Evolutionary conservation across 441 rosid genomes (phyloP).

Genomic region (Melastoma candidum): DNA sequence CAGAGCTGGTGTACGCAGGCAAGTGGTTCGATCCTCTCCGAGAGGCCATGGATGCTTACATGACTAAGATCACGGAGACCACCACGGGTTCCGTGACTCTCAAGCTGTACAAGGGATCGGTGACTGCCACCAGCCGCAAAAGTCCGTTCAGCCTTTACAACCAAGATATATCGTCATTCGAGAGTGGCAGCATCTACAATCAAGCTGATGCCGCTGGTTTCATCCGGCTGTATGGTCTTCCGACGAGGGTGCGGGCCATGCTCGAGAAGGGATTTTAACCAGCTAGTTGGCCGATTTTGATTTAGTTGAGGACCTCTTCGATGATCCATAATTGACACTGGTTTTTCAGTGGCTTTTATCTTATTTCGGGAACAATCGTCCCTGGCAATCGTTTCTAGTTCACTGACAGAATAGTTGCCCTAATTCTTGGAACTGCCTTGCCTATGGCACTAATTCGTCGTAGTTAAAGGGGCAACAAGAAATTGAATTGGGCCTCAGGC

Average conservation of each 20-base stretch:
- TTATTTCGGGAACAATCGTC: no score
- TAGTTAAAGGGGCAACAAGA: no score
- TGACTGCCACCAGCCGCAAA: constrained; percentile 43
- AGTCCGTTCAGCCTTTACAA: constrained; percentile 75
- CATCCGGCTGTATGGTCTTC: constrained; percentile 67
- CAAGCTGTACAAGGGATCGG: constrained; percentile 75
- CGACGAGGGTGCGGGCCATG: constrained; percentile 77
- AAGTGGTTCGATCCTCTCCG: constrained; percentile 88
- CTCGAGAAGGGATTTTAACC: constrained; percentile 35
- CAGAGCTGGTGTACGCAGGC: constrained; percentile 89
- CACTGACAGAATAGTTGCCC: no score
- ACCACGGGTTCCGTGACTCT: constrained; percentile 68
- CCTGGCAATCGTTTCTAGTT: no score
- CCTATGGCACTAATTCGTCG: no score
- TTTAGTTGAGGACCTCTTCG: no score
- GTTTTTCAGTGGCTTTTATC: no score
- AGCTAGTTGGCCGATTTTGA: no score
- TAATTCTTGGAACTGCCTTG: no score
- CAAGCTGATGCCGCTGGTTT: constrained; percentile 96
- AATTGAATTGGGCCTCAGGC: no score
- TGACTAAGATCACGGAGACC: constrained; percentile 68
- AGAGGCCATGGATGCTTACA: constrained; percentile 76
- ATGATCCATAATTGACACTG: no score
- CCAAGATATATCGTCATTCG: constrained; percentile 83
- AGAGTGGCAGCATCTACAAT: constrained; percentile 74